These are phyloP conservation scores for Cladosporium cucumerinum DNA, from an alignment of 2,329 filamentous ascomycete genomes.

Conservation along the genomic window DNA sequence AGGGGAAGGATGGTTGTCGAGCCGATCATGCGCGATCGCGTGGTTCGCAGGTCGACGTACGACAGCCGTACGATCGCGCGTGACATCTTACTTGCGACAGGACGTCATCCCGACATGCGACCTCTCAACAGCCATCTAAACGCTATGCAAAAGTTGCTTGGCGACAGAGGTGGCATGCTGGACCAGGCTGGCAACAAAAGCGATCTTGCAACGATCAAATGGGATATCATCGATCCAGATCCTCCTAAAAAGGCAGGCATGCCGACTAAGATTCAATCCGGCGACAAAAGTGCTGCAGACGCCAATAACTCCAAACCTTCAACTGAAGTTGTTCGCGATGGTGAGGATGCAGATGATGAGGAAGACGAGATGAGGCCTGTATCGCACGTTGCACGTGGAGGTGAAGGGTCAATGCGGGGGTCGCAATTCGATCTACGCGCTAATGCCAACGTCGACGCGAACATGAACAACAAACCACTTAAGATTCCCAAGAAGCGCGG, in stretches of 20 bases:
- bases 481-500: slow-evolving; percentile 27
- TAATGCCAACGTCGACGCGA: neutral
- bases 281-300: neutral
- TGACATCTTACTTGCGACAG: slow-evolving; percentile 60
- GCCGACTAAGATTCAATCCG: neutral
- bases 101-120: slow-evolving; percentile 58
- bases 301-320: neutral
- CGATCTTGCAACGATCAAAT: slow-evolving; percentile 58
- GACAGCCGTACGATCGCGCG: slow-evolving; percentile 61
- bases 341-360: slow-evolving; percentile 37
- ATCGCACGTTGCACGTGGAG: slow-evolving; percentile 5
- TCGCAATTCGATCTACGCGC: neutral
- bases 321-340: slow-evolving; percentile 34
- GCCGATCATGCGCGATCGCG: slow-evolving; percentile 46
- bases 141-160: slow-evolving; percentile 40
- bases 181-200: slow-evolving; percentile 35
- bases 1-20: slow-evolving; percentile 41
- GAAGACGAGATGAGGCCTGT: slow-evolving; percentile 18
- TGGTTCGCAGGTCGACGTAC: slow-evolving; percentile 52
- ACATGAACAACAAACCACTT: slow-evolving; percentile 20
- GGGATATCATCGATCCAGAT: slow-evolving; percentile 59
- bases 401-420: neutral
- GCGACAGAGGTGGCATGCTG: slow-evolving; percentile 37
- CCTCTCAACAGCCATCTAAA: slow-evolving; percentile 58
- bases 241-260: slow-evolving; percentile 33